phyloP scores from a whole-genome alignment of 345 rosid genomes.

The Gossypioides kirkii region DNA sequence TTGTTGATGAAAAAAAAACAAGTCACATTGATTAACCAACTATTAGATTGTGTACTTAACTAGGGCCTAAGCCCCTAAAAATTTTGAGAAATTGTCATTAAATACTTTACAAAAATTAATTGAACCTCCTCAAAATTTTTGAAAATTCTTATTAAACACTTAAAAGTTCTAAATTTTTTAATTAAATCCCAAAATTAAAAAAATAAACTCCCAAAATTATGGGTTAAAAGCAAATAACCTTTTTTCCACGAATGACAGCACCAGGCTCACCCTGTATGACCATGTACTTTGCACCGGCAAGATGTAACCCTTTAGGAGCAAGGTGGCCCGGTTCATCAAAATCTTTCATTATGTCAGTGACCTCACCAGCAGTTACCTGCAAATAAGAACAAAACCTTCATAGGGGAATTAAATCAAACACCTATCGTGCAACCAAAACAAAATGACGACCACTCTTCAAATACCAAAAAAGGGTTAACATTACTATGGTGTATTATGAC shows the following conservation, averaged over 20 bases:
- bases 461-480: too few relatives aligned
- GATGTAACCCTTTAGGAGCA: conserved; percentile 65
- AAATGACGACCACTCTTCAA: not conserved
- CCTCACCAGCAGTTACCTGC: conserved; percentile 61
- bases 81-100: too few relatives aligned
- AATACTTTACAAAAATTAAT: too few relatives aligned
- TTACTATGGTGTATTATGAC: conserved; percentile 9
- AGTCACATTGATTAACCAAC: too few relatives aligned
- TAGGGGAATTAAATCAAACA: not conserved
- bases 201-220: too few relatives aligned
- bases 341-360: conserved; percentile 51
- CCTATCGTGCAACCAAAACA: not conserved
- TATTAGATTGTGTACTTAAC: too few relatives aligned
- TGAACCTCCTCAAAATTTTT: too few relatives aligned
- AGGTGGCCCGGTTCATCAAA: conserved; percentile 80
- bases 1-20: too few relatives aligned
- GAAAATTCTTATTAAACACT: too few relatives aligned
- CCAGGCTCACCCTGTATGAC: conserved; percentile 81
- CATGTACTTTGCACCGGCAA: conserved; percentile 71
- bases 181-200: too few relatives aligned
- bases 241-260: conserved; percentile 84
- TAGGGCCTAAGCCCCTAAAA: too few relatives aligned
- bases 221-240: conserved; percentile 32
- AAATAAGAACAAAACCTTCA: not conserved
- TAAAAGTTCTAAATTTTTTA: too few relatives aligned